These are phyloP conservation scores for Peronosclerospora sorghi DNA, from an alignment of 352 stramenopile genomes.

Conservation along the genomic window DNA sequence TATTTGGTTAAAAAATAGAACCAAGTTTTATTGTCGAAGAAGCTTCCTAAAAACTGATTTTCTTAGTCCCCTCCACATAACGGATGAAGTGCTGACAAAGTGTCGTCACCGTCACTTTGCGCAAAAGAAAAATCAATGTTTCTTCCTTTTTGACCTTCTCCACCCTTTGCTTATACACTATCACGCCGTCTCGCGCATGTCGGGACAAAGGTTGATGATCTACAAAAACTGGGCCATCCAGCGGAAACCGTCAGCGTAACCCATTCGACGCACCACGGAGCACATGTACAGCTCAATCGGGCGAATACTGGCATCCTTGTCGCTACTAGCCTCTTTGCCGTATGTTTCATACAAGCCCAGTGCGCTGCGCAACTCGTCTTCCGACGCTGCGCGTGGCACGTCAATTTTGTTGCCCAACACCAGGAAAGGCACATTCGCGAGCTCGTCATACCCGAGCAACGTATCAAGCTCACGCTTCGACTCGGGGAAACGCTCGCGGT, in stretches of 20 bases:
- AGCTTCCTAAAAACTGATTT: too few species aligned
- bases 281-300: slow-evolving; percentile 99
- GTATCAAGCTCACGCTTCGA: slow-evolving; percentile 98
- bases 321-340: slow-evolving; percentile 92
- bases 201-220: slow-evolving; percentile 17
- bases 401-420: slow-evolving; percentile 99
- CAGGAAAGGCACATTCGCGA: slow-evolving; percentile 97
- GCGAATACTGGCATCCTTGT: slow-evolving; percentile 85
- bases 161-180: slow-evolving; percentile 17
- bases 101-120: too few species aligned
- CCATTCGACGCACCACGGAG: slow-evolving; percentile 97
- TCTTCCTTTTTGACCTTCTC: slow-evolving; percentile 1
- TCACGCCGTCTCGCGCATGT: slow-evolving; percentile 1
- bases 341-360: slow-evolving; percentile 98
- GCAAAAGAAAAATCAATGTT: background rate
- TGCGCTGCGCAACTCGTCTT: slow-evolving; percentile 95
- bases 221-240: slow-evolving; percentile 88
- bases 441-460: slow-evolving; percentile 94
- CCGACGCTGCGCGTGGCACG: slow-evolving; percentile 91
- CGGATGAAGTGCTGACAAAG: too few species aligned
- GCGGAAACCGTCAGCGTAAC: slow-evolving; percentile 93
- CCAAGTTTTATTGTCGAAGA: too few species aligned
- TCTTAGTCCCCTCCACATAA: too few species aligned
- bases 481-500: slow-evolving; percentile 97
- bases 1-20: too few species aligned